Evolutionary conservation across 257 asterid genomes (phyloP).

Genomic region (Solanum bulbocastanum): DNA sequence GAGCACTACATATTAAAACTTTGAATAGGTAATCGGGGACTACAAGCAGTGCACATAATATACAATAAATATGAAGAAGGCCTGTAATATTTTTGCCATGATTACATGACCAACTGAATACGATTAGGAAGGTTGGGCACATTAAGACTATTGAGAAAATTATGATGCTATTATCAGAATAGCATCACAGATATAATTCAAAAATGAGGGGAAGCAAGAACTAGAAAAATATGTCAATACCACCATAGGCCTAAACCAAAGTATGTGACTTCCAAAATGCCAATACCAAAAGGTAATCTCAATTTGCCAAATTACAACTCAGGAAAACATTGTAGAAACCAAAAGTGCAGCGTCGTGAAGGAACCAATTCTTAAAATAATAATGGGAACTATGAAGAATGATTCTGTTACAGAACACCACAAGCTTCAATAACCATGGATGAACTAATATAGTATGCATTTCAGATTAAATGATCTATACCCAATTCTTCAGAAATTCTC

Average conservation of each 20-base stretch:
- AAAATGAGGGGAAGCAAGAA: not conserved
- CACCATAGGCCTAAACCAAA: not conserved
- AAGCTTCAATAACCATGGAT: not conserved
- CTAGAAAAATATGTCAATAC: not conserved
- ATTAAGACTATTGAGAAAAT: not conserved
- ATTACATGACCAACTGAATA: not conserved
- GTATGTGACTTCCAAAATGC: not conserved
- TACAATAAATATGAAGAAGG: not conserved
- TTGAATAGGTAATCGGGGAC: not conserved
- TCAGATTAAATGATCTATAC: not conserved
- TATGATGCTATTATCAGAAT: not conserved
- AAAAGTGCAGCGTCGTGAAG: not conserved
- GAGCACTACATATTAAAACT: no score
- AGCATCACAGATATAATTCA: not conserved
- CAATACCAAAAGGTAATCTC: not conserved
- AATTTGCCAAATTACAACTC: not conserved
- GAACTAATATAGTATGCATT: not conserved
- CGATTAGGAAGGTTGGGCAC: not conserved
- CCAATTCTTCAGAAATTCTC: not conserved
- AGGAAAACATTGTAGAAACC: not conserved
- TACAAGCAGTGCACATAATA: not conserved
- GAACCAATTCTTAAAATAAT: not conserved
- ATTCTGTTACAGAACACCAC: not conserved
- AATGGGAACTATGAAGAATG: not conserved
- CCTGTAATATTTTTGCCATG: not conserved